A percentile compares a stretch with the other conserved stretches of the same genome.
phyloP scores from a whole-genome alignment of 495 filamentous ascomycete species.

The Penicillium alfredii region DNA sequence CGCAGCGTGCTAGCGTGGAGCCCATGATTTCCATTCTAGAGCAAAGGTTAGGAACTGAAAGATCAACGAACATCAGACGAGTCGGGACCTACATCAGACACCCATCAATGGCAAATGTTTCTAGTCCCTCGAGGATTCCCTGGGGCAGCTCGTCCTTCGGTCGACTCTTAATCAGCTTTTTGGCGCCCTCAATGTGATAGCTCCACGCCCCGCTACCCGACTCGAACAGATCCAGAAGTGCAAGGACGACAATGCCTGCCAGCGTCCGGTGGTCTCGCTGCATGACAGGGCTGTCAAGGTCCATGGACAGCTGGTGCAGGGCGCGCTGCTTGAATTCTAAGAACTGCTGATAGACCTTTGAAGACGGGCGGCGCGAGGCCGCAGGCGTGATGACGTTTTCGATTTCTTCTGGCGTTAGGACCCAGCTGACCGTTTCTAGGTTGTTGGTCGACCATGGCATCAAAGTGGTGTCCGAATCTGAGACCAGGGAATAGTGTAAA shows the following conservation, averaged over 20 bases:
- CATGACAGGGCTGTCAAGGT: slow-evolving; percentile 29
- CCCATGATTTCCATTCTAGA: slow-evolving; percentile 44
- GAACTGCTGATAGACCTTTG: slow-evolving; percentile 37
- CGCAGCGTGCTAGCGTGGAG: slow-evolving; percentile 41
- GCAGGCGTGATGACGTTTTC: slow-evolving; percentile 26
- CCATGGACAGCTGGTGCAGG: slow-evolving; percentile 34
- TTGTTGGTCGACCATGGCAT: slow-evolving; percentile 34
- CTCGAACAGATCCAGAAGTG: slow-evolving; percentile 40
- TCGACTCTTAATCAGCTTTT: slow-evolving; percentile 33
- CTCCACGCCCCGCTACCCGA: slow-evolving; percentile 44
- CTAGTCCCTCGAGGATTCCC: slow-evolving; percentile 32
- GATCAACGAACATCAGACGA: background rate
- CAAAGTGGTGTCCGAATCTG: slow-evolving; percentile 29
- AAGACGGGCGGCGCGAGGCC: slow-evolving; percentile 22
- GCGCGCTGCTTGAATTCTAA: slow-evolving; percentile 40
- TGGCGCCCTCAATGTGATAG: slow-evolving; percentile 44
- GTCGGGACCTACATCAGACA: slow-evolving; percentile 33
- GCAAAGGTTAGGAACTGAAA: slow-evolving; percentile 2
- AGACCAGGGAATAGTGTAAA: slow-evolving; percentile 36
- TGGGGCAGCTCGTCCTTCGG: slow-evolving; percentile 18
- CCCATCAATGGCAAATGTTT: slow-evolving; percentile 38
- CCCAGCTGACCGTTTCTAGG: slow-evolving; percentile 9
- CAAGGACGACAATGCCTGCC: slow-evolving; percentile 39
- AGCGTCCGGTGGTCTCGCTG: slow-evolving; percentile 38
- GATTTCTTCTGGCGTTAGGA: slow-evolving; percentile 22